These are phyloP conservation scores for Boletales sp. DNA, from an alignment of 768 basidiomycete genomes.

Conservation along the genomic window DNA sequence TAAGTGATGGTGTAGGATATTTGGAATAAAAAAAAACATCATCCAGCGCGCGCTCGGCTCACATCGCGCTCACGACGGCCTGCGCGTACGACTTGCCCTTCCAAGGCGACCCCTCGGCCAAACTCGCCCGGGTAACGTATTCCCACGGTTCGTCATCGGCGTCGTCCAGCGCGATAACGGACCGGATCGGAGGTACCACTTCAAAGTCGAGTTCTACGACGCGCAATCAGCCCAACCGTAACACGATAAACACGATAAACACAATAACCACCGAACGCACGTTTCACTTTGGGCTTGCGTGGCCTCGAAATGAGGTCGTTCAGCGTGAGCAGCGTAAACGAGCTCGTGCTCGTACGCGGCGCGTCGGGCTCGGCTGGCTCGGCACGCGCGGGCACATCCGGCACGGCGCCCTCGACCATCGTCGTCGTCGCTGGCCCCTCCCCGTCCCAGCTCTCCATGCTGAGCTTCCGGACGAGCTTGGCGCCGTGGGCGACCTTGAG, in stretches of 20 bases:
- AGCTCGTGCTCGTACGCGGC: constrained; percentile 3
- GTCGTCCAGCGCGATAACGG: constrained; percentile 32
- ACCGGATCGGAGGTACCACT: constrained; percentile 27
- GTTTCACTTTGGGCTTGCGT: constrained; percentile 21
- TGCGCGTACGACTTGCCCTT: constrained; percentile 33
- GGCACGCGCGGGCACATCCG: not conserved
- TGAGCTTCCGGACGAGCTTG: constrained; percentile 22
- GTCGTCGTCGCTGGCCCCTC: constrained; percentile 6
- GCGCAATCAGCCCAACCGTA: not conserved
- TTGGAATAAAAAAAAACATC: too few species aligned
- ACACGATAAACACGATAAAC: not conserved
- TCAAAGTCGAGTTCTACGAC: constrained; percentile 27
- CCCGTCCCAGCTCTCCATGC: constrained; percentile 30
- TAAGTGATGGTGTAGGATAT: too few species aligned
- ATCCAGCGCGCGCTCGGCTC: not conserved
- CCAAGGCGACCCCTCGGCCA: constrained; percentile 26
- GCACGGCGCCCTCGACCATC: not conserved
- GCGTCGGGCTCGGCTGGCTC: not conserved
- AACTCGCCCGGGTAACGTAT: constrained; percentile 27
- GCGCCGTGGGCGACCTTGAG: constrained; percentile 15
- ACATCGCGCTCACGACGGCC: constrained; percentile 23
- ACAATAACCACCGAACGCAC: constrained; percentile 10
- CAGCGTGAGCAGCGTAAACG: constrained; percentile 22
- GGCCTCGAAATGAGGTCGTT: constrained; percentile 26
- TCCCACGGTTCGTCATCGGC: constrained; percentile 31